These are phyloP conservation scores for Neurospora sp. DNA, from an alignment of 2,329 filamentous ascomycete genomes.

Conservation along the genomic window DNA sequence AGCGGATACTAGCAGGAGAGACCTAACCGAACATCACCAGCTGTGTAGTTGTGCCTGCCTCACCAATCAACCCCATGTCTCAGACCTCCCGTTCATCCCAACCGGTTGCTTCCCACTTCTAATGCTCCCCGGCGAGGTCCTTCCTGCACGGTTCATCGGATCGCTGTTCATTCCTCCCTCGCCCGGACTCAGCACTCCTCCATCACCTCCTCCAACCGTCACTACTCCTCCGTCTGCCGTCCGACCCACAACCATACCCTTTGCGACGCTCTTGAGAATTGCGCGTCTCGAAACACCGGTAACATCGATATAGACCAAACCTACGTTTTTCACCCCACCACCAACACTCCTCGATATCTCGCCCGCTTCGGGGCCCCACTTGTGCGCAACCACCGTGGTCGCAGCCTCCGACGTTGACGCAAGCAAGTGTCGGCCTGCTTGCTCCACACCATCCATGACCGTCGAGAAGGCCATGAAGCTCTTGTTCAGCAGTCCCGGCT, in stretches of 20 bases:
- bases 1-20: neutral
- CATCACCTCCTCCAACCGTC: constrained; percentile 56
- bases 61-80: neutral
- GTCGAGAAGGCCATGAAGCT: constrained; percentile 94
- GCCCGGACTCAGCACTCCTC: constrained; percentile 15
- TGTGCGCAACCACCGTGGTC: constrained; percentile 77
- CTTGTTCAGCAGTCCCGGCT: constrained; percentile 90
- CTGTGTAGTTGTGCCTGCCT: neutral
- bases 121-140: constrained; percentile 5
- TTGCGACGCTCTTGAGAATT: constrained; percentile 88
- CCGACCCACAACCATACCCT: constrained; percentile 85
- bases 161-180: constrained; percentile 8
- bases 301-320: constrained; percentile 93
- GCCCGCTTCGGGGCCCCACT: constrained; percentile 79
- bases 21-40: neutral
- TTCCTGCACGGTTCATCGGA: neutral
- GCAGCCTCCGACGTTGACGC: constrained; percentile 67
- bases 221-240: constrained; percentile 66
- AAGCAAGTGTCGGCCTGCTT: constrained; percentile 71
- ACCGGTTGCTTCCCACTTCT: constrained; percentile 12
- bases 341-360: constrained; percentile 65
- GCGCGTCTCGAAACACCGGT: constrained; percentile 83
- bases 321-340: constrained; percentile 89
- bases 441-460: constrained; percentile 84
- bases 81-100: constrained; percentile 8